Percentiles rank a stretch among this genome's conserved stretches.
phyloP scores from a whole-genome alignment of 2,329 filamentous ascomycete species.

The Fusarium sp. region DNA sequence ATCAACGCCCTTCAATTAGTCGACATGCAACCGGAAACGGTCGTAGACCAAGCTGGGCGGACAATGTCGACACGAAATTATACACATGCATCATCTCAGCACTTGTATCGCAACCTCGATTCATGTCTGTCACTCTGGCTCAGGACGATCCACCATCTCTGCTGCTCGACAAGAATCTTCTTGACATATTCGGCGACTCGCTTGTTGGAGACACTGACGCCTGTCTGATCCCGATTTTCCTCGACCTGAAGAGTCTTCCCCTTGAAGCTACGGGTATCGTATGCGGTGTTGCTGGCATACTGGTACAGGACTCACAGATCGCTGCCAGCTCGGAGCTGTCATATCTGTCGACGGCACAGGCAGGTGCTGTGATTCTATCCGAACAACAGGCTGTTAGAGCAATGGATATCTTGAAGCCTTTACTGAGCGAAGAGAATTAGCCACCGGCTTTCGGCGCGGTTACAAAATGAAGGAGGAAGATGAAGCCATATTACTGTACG shows the following conservation, averaged over 20 bases:
- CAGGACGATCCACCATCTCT: conserved; percentile 79
- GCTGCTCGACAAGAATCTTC: conserved; percentile 74
- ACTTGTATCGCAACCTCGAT: conserved; percentile 70
- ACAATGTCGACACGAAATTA: conserved; percentile 70
- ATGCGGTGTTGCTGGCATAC: conserved; percentile 86
- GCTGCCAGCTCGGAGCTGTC: conserved; percentile 77
- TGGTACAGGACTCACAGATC: conserved; percentile 77
- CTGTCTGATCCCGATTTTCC: conserved; percentile 83
- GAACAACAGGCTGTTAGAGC: conserved; percentile 79
- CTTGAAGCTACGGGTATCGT: conserved; percentile 94
- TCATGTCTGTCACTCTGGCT: conserved; percentile 79
- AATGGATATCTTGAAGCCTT: conserved; percentile 72
- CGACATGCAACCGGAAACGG: conserved; percentile 53
- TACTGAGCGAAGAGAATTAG: conserved; percentile 55
- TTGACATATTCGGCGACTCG: conserved; percentile 75
- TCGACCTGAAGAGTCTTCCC: conserved; percentile 83
- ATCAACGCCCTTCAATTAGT: conserved; percentile 52
- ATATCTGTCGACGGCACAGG: conserved; percentile 88
- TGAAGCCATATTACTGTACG: conserved; percentile 19
- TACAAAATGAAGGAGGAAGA: background rate
- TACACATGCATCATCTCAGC: conserved; percentile 72
- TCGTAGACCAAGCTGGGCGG: conserved; percentile 61
- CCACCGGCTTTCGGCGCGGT: background rate
- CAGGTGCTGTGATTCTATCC: conserved; percentile 88
- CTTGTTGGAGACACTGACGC: conserved; percentile 80